A percentile compares a stretch with the other conserved stretches of the same genome.
phyloP scores from a whole-genome alignment of 2,329 filamentous ascomycete species.

The Cryphonectria parasitica region DNA sequence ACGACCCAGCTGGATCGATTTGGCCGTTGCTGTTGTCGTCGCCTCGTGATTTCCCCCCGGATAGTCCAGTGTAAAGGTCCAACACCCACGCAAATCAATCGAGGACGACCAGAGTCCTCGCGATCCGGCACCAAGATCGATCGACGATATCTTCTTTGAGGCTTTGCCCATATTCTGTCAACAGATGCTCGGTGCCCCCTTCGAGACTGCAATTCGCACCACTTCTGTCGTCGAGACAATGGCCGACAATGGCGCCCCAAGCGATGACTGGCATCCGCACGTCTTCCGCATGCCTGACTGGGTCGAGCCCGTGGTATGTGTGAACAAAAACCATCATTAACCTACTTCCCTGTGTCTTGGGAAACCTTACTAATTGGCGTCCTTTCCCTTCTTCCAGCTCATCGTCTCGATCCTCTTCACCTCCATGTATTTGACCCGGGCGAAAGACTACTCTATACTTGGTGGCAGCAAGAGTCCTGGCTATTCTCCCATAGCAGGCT shows the following conservation, averaged over 20 bases:
- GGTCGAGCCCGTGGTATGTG: conserved; percentile 40
- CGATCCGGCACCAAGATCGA: background rate
- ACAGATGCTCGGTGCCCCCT: background rate
- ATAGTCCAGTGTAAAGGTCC: background rate
- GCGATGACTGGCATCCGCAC: conserved; percentile 29
- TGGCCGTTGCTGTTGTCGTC: background rate
- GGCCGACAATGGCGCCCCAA: conserved; percentile 16
- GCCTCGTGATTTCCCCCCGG: background rate
- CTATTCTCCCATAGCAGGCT: conserved; percentile 23
- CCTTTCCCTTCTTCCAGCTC: conserved; percentile 33
- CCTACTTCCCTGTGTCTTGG: background rate
- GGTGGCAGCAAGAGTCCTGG: conserved; percentile 24
- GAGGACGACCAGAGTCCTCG: background rate
- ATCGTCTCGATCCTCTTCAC: conserved; percentile 44
- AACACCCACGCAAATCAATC: background rate
- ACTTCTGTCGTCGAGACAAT: conserved; percentile 2
- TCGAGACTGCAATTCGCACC: background rate
- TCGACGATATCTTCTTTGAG: background rate
- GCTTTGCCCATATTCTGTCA: background rate
- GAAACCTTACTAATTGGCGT: background rate
- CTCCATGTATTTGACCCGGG: conserved; percentile 44
- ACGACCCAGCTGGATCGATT: background rate
- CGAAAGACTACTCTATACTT: conserved; percentile 42
- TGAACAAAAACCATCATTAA: background rate
- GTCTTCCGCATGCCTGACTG: conserved; percentile 39